Base-by-base conservation (phyloP, 2,329 filamentous ascomycete genomes). In the Grosmannia serpens region DNA sequence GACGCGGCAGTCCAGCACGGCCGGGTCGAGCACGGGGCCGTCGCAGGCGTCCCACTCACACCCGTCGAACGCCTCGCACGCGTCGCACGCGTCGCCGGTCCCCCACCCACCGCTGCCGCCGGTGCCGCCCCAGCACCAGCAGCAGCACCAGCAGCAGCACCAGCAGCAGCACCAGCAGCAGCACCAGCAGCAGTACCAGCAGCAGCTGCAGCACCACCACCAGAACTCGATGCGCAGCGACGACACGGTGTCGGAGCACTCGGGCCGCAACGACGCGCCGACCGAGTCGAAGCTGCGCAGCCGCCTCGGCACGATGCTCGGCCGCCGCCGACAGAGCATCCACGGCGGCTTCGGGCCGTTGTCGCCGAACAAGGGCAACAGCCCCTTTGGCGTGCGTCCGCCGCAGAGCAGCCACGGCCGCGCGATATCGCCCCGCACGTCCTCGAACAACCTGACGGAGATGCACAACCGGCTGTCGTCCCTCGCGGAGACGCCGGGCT, bases 241-340 rank as follows among this genome's bases (percentile, higher is more conserved):
- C 20, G 70, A 73, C 9, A 74, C 77, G 58, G 67, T 70, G 51
- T 69, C 69, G 26, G 77, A 80, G 38, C 75, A 78, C 62, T 77
- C 75, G 1, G 70, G 62, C 55, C 68, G 65, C 62, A 74, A 69
- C 68, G 77, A 74, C 64, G 67, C 68, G 1, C 72, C 74, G 62
- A n/a, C 63, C 70, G 81, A 83, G 65, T 81, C 80, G 58, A 83
- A 79, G 64, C 67, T 84, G 49, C 77, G 84, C 53, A 82, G 81
- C 65, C 79, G 85, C 58, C 77, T 89, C 57, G 86, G 86, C 20
- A 89, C 86, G 15, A 85, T 89, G 74, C 78, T 89, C 51, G 80
- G 82, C 31, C 77, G 84, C 26, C 75, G 84, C 60, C 77, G 85
- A 46, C 84, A 87, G 69, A 88, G 85, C 69, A 75, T 88, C 58